phyloP scores from a whole-genome alignment of 225 moss, liverwort and hornwort genomes.

The Ulota crispa region DNA sequence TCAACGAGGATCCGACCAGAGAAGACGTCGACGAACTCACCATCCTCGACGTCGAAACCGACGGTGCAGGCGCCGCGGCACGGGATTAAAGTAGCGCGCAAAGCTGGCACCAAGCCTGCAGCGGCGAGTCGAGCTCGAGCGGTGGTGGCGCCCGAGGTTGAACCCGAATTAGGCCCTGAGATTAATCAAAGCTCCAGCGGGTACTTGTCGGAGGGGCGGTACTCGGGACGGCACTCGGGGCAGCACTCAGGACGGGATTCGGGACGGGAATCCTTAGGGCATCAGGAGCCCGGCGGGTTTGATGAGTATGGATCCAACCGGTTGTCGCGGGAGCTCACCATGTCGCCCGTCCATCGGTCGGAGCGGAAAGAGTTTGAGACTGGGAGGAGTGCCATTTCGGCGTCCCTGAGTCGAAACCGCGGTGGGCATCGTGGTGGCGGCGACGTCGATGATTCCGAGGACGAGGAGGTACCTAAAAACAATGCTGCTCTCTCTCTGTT shows the following conservation, averaged over 20 bases:
- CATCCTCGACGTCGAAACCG: constrained; percentile 10
- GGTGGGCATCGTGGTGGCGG: neutral
- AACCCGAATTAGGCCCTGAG: constrained; percentile 5
- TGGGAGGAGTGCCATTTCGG: neutral
- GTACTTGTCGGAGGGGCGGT: constrained; percentile 23
- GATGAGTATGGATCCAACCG: constrained; percentile 9
- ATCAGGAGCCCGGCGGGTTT: neutral
- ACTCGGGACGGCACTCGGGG: constrained; percentile 1
- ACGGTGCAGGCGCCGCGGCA: neutral
- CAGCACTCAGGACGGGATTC: neutral
- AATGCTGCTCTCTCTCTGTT: neutral
- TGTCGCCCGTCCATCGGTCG: constrained; percentile 33
- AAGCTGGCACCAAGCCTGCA: neutral
- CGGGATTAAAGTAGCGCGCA: constrained; percentile 15
- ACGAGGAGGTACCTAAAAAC: constrained; percentile 15
- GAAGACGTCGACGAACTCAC: neutral
- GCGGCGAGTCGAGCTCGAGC: constrained; percentile 9
- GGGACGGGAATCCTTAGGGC: neutral
- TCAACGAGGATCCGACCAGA: constrained; percentile 44
- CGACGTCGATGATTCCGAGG: constrained; percentile 8
- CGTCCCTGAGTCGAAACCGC: neutral
- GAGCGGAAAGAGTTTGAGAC: neutral
- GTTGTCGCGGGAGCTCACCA: constrained; percentile 29
- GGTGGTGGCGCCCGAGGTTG: constrained; percentile 27
- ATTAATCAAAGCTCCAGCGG: constrained; percentile 27